Percentiles rank a stretch among this genome's conserved stretches.
phyloP scores from a whole-genome alignment of 495 filamentous ascomycete genomes.

The Rhizodiscina lignyota region DNA sequence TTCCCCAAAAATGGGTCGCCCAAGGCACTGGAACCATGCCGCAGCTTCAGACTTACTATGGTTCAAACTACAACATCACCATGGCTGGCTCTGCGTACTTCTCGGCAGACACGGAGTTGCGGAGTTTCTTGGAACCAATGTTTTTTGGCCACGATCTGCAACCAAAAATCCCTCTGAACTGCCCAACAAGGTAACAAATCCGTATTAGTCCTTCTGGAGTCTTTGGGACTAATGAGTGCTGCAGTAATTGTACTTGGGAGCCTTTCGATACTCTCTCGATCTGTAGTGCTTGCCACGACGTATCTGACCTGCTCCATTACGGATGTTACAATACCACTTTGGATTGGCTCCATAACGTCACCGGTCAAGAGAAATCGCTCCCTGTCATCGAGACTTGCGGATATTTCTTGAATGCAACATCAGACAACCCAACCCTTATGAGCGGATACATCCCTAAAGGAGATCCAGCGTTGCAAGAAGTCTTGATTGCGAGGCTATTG shows the following conservation, averaged over 20 bases:
- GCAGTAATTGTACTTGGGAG: constrained; percentile 9
- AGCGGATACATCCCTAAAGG: constrained; percentile 5
- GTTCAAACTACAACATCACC: neutral
- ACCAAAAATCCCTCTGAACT: constrained; percentile 4
- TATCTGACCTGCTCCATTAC: constrained; percentile 1
- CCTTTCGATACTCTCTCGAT: constrained; percentile 8
- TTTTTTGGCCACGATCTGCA: constrained; percentile 3
- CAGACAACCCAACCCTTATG: constrained; percentile 6
- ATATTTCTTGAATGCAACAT: constrained; percentile 6
- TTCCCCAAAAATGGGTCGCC: constrained; percentile 1
- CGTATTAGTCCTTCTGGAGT: neutral
- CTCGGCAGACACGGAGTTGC: too few species aligned
- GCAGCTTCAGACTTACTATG: neutral
- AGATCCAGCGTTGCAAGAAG: too few species aligned
- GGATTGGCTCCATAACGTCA: constrained; percentile 3
- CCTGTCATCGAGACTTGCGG: constrained; percentile 2
- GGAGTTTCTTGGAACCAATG: constrained; percentile 6
- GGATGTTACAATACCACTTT: neutral
- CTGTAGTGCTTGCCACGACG: constrained; percentile 5
- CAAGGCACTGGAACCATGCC: constrained; percentile 3
- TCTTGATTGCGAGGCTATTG: neutral
- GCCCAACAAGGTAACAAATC: constrained; percentile 3
- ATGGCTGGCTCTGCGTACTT: neutral
- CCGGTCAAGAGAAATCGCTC: neutral
- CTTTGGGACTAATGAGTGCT: constrained; percentile 1